phyloP scores from a whole-genome alignment of 306 rosid species.

The Medicago arabica region DNA sequence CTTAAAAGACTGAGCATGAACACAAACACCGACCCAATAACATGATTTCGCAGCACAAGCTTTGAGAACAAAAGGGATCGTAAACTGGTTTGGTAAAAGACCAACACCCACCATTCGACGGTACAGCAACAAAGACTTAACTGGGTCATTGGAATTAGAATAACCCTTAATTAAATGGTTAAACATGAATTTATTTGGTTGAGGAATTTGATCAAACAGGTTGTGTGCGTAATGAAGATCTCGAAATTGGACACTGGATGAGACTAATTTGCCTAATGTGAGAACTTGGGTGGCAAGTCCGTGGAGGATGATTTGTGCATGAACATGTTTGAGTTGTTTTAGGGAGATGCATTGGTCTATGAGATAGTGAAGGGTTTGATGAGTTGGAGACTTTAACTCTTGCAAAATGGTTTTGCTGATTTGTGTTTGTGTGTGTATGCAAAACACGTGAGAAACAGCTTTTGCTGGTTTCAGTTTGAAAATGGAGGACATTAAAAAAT shows the following conservation, averaged over 20 bases:
- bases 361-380: constrained; percentile 63
- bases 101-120: constrained; percentile 60
- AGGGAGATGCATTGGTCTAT: constrained; percentile 64
- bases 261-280: constrained; percentile 58
- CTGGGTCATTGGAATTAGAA: constrained; percentile 54
- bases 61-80: constrained; percentile 73
- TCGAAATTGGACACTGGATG: constrained; percentile 55
- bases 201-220: constrained; percentile 52
- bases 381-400: constrained; percentile 52
- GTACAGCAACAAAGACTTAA: constrained; percentile 50
- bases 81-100: constrained; percentile 65
- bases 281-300: constrained; percentile 51
- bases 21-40: constrained; percentile 56
- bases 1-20: constrained; percentile 65
- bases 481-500: constrained; percentile 39
- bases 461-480: constrained; percentile 46
- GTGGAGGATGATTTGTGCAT: constrained; percentile 69
- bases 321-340: constrained; percentile 59
- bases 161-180: constrained; percentile 73
- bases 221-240: constrained; percentile 56
- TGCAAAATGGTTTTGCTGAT: constrained; percentile 31
- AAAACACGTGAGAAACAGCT: constrained; percentile 53
- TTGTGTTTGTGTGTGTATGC: constrained; percentile 41
- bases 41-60: constrained; percentile 52
- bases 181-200: constrained; percentile 77